These are phyloP conservation scores for Aureobasidium mangrovei DNA, from an alignment of 2,329 filamentous ascomycete genomes.

Conservation along the genomic window DNA sequence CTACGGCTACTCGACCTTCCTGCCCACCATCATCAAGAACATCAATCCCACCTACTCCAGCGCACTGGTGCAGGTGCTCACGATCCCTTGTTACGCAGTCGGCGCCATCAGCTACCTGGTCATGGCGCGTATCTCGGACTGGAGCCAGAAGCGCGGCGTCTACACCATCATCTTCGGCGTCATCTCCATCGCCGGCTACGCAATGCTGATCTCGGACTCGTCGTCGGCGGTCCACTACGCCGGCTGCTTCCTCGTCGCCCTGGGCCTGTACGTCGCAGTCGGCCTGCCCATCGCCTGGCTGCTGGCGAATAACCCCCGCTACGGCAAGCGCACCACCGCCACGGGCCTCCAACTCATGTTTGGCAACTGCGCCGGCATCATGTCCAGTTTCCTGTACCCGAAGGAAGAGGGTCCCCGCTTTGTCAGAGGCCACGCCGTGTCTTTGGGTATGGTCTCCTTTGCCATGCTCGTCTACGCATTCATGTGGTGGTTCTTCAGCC, in stretches of 20 bases:
- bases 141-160: slow-evolving; percentile 54
- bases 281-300: slow-evolving; percentile 51
- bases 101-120: slow-evolving; percentile 62
- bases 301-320: slow-evolving; percentile 61
- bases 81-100: slow-evolving; percentile 67
- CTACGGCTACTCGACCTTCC: slow-evolving; percentile 68
- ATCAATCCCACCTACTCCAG: slow-evolving; percentile 59
- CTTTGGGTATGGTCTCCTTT: slow-evolving; percentile 42
- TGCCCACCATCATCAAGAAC: slow-evolving; percentile 68
- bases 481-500: slow-evolving; percentile 32
- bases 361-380: slow-evolving; percentile 63
- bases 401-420: slow-evolving; percentile 38
- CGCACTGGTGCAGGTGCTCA: slow-evolving; percentile 56
- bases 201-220: slow-evolving; percentile 53
- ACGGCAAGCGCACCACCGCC: slow-evolving; percentile 66
- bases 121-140: slow-evolving; percentile 59
- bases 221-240: slow-evolving; percentile 61
- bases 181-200: slow-evolving; percentile 46
- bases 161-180: slow-evolving; percentile 55
- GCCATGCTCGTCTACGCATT: slow-evolving; percentile 30
- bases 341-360: slow-evolving; percentile 62
- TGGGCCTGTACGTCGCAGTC: slow-evolving; percentile 57
- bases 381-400: slow-evolving; percentile 44
- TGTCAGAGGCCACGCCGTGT: slow-evolving; percentile 44
- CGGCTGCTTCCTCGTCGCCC: slow-evolving; percentile 66